Evolutionary conservation across 371 early-diverging fungal genomes (phyloP).

Genomic region (Mucor racemosus): DNA sequence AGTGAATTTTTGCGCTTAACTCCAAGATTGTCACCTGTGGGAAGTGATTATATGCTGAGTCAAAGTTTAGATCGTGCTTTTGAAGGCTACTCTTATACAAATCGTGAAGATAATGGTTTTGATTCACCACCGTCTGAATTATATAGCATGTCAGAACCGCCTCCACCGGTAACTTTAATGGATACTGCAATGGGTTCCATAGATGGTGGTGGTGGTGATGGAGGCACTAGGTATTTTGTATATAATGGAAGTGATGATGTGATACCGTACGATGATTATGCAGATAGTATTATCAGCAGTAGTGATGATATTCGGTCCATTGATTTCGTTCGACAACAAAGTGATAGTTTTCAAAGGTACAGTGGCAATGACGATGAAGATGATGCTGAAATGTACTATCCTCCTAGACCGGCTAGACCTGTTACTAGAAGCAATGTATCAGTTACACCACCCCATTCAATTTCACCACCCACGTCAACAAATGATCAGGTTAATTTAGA

Average conservation of each 20-base stretch:
- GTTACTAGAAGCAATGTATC: conserved; percentile 13
- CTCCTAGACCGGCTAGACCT: conserved; percentile 19
- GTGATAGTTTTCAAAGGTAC: conserved; percentile 5
- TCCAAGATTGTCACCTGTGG: conserved; percentile 47
- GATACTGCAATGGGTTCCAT: conserved; percentile 5
- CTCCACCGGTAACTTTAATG: conserved; percentile 25
- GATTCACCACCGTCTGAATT: conserved; percentile 28
- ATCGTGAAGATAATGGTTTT: conserved; percentile 20
- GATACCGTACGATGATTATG: conserved; percentile 25
- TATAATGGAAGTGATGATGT: conserved; percentile 28
- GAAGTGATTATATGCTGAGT: conserved; percentile 48
- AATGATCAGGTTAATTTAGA: neutral
- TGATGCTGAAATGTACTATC: conserved; percentile 12
- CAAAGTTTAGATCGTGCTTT: conserved; percentile 58
- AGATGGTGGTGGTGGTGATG: neutral
- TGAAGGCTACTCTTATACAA: conserved; percentile 61
- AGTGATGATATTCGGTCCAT: conserved; percentile 23
- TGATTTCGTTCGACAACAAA: conserved; percentile 17
- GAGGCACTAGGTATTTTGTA: conserved; percentile 18
- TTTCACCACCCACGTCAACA: neutral
- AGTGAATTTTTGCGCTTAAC: conserved; percentile 59
- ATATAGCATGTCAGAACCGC: conserved; percentile 20
- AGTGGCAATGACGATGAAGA: conserved; percentile 4
- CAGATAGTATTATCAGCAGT: conserved; percentile 14
- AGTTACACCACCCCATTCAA: neutral